phyloP scores from a whole-genome alignment of 805 yeast species.

The Starmerella tilneyi region DNA sequence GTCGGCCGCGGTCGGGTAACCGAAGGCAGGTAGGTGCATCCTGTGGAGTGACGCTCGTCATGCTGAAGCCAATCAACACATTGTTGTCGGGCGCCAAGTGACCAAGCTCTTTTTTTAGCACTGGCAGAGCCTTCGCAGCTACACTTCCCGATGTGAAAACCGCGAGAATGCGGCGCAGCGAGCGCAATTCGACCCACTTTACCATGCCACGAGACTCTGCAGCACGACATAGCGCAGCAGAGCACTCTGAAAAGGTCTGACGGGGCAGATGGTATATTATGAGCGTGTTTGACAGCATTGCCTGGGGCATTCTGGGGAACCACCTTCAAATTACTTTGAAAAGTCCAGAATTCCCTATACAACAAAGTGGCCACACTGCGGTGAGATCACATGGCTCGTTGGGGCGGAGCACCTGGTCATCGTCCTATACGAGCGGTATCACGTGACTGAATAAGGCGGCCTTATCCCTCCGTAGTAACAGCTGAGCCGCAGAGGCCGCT shows the following conservation, averaged over 20 bases:
- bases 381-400: too few relatives aligned
- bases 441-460: too few relatives aligned
- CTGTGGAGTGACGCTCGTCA: conserved; percentile 4
- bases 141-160: conserved; percentile 16
- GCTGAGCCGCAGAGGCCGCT: too few relatives aligned
- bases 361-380: too few relatives aligned
- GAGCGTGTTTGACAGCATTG: conserved; percentile 17
- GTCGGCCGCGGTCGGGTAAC: conserved; percentile 24
- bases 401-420: too few relatives aligned
- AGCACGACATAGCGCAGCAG: conserved; percentile 1
- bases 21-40: conserved; percentile 12
- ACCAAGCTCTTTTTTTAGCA: not conserved
- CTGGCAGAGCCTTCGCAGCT: conserved; percentile 17
- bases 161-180: conserved; percentile 23
- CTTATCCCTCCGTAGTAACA: too few relatives aligned
- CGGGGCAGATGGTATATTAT: conserved; percentile 18
- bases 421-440: too few relatives aligned
- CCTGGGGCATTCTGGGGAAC: too few relatives aligned
- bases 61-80: conserved; percentile 19
- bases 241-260: conserved; percentile 2
- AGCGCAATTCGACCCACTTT: conserved; percentile 19
- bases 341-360: too few relatives aligned
- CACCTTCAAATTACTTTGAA: too few relatives aligned
- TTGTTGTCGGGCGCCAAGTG: not conserved
- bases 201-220: conserved; percentile 10